Evolutionary conservation across 106 monocot genomes (phyloP).

Genomic region (Dendrobium chrysotoxum): DNA sequence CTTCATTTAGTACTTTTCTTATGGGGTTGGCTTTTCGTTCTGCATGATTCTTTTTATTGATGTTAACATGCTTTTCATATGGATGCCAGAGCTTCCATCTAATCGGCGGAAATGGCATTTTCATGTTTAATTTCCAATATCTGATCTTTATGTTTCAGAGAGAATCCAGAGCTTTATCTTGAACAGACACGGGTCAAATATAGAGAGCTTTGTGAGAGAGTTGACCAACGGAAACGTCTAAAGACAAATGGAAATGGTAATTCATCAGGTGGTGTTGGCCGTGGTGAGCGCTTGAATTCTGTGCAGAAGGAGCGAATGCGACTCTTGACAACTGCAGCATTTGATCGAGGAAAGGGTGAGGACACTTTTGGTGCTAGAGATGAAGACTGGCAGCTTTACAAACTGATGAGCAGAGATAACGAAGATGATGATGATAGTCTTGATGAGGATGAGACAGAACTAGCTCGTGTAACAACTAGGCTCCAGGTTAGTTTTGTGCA

Average conservation of each 20-base stretch:
- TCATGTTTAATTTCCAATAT: not conserved
- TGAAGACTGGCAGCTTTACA: slow-evolving; percentile 97
- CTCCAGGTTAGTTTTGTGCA: slow-evolving; percentile 47
- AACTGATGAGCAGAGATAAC: slow-evolving; percentile 90
- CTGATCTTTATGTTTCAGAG: slow-evolving; percentile 35
- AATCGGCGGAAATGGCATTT: not conserved
- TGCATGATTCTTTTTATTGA: not conserved
- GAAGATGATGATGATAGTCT: slow-evolving; percentile 68
- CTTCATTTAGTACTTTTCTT: not conserved
- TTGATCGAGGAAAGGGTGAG: slow-evolving; percentile 94
- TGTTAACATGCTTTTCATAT: not conserved
- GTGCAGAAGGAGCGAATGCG: slow-evolving; percentile 97
- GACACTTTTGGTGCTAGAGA: slow-evolving; percentile 94
- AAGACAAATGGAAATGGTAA: slow-evolving; percentile 81
- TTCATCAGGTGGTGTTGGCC: slow-evolving; percentile 57
- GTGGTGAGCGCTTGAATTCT: slow-evolving; percentile 85
- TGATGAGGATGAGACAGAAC: slow-evolving; percentile 78
- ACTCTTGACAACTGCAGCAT: slow-evolving; percentile 86
- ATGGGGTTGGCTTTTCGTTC: not conserved
- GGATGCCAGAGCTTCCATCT: not conserved
- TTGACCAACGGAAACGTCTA: slow-evolving; percentile 73
- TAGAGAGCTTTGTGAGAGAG: slow-evolving; percentile 68
- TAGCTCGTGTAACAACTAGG: slow-evolving; percentile 56
- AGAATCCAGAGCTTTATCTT: slow-evolving; percentile 89
- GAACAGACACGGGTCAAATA: slow-evolving; percentile 65